phyloP scores from a whole-genome alignment of 192 early-diverging fungal genomes.

The Rhizophagus clarus region DNA sequence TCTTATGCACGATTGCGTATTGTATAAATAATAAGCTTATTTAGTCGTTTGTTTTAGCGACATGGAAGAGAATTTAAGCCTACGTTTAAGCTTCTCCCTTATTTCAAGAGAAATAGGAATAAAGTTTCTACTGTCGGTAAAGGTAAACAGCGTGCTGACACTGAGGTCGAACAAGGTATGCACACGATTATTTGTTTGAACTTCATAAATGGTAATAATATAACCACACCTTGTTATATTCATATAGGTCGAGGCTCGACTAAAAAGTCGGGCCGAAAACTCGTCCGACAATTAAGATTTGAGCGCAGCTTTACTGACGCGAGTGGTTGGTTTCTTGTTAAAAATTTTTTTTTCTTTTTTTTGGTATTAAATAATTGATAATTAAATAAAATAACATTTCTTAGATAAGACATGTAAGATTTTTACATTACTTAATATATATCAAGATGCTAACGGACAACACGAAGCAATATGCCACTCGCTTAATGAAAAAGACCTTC shows the following conservation, averaged over 20 bases:
- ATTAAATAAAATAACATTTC: neutral
- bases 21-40: no score
- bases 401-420: neutral
- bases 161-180: neutral
- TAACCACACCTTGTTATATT: neutral
- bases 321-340: neutral
- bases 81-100: neutral
- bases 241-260: neutral
- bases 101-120: neutral
- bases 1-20: neutral
- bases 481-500: neutral
- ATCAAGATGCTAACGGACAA: neutral
- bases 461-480: neutral
- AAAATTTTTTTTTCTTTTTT: neutral
- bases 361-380: neutral
- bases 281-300: neutral
- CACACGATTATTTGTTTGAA: neutral
- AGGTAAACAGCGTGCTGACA: neutral
- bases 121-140: neutral
- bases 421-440: neutral
- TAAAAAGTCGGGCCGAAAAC: neutral
- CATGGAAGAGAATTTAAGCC: conserved; percentile 8
- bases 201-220: neutral
- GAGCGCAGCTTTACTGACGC: neutral
- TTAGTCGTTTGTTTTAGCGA: neutral